Evolutionary conservation across 768 basidiomycete genomes (phyloP), one percentile per base, ranked within the genome.

Genomic region (Agaricus bisporus): DNA sequence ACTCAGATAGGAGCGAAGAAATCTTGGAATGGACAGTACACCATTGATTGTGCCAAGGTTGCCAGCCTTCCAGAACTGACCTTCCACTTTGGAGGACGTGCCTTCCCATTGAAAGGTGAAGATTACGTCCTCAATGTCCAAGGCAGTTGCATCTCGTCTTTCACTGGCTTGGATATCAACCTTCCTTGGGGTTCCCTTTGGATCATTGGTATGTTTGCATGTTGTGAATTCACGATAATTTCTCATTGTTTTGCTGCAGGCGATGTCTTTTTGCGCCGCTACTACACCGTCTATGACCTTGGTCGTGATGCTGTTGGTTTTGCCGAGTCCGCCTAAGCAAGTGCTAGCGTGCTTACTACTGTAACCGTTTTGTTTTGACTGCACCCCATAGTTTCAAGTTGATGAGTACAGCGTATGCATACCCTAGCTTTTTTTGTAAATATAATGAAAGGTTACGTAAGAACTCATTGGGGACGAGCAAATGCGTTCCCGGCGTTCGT

Each of bases 1-100:
- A 75, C 87, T 29, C 85, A 88, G 68, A 97, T 99, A 49, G 97
- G 97, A 55, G 95, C 95, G 12, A 88, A 81, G 73, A 91, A 86
- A 65, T 82, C 86, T 1, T 98, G 95, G 95, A 97, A 89, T 65
- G 97, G 95, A 38, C 95, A 98, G 70, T 97, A 95, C 65, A 83
- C 82, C 22, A 76, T 99, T 57, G 91, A 94, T 59, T 98, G 97
- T 68, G 72, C 81, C 56, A 92, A 81, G 64, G 86, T 98, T 57
- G 75, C 90, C n/a, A 66, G 64, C 25, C 81, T 99, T 37, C 97
- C 97, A 9, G 85, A 89, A 2, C 76, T 99, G 50, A 71, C 86
- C 9, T 86, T 99, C 77, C 79, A 73, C 70, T 94, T 99, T 60
- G 79, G 76, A 56, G 91, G 90, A 66, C 82, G 86, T 66, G 69